Evolutionary conservation across 345 rosid genomes (phyloP).

Genomic region (Geranium rotundifolium): DNA sequence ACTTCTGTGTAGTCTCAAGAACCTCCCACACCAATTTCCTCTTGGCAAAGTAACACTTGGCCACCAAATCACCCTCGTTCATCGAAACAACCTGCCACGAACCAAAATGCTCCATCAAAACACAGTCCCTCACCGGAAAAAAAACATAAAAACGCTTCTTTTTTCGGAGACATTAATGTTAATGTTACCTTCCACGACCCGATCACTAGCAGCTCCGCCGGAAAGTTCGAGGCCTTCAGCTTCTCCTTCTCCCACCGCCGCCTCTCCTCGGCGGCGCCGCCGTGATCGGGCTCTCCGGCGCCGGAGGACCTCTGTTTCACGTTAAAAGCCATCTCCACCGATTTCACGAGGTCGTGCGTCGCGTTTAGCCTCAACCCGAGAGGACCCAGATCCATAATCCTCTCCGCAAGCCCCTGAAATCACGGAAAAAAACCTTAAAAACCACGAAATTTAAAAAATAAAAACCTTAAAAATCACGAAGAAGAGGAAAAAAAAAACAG

Average conservation of each 20-base stretch:
- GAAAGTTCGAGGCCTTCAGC: slow-evolving; percentile 31
- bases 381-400: background rate
- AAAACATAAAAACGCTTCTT: background rate
- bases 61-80: slow-evolving; percentile 37
- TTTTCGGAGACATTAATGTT: background rate
- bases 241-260: slow-evolving; percentile 14
- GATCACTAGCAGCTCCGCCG: slow-evolving; percentile 21
- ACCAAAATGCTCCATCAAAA: background rate
- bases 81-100: slow-evolving; percentile 18
- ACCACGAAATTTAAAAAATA: background rate
- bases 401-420: background rate
- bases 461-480: too few species aligned
- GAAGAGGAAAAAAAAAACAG: background rate
- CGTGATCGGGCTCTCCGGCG: background rate
- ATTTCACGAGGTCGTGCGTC: background rate
- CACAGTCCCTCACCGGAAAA: too few species aligned
- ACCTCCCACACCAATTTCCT: slow-evolving; percentile 58
- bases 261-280: background rate
- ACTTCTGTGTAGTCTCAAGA: slow-evolving; percentile 23
- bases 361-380: background rate
- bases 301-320: background rate
- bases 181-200: slow-evolving; percentile 38
- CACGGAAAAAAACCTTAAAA: background rate
- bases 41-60: slow-evolving; percentile 49
- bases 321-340: background rate